Evolutionary conservation across 176 grass and related monocot genomes (phyloP).

Genomic region (Carex littledalei): DNA sequence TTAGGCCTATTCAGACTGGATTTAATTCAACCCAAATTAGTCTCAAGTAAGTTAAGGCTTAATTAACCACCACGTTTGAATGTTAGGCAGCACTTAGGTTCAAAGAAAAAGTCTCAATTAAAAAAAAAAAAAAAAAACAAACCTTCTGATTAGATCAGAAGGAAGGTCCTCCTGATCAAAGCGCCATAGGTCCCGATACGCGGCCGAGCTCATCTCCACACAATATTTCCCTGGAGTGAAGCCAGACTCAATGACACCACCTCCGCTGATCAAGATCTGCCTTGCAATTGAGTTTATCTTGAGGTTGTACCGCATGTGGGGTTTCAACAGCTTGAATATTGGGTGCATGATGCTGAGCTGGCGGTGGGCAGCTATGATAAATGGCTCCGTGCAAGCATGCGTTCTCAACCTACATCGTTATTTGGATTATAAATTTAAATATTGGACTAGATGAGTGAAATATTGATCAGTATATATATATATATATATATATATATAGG

Average conservation of each 20-base stretch:
- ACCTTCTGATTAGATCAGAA: conserved; percentile 84
- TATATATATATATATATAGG: too few species aligned
- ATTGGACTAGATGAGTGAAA: neutral
- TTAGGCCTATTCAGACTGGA: too few species aligned
- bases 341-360: conserved; percentile 95
- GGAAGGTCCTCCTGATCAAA: conserved; percentile 92
- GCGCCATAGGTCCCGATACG: conserved; percentile 60
- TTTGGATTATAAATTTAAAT: neutral
- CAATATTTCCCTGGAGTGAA: conserved; percentile 70
- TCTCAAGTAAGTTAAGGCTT: neutral
- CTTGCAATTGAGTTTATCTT: conserved; percentile 85
- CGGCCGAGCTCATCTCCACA: conserved; percentile 71
- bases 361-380: conserved; percentile 58
- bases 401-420: conserved; percentile 55
- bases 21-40: too few species aligned
- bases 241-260: conserved; percentile 83
- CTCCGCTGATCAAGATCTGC: conserved; percentile 91
- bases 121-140: conserved; percentile 14
- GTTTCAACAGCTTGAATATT: conserved; percentile 82
- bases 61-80: neutral
- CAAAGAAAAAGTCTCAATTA: neutral
- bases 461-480: neutral
- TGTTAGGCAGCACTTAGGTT: neutral
- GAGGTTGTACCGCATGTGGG: conserved; percentile 95
- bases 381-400: conserved; percentile 87